A percentile compares a stretch with the other conserved stretches of the same genome.
phyloP scores from a whole-genome alignment of 148 eudicot genomes.

The Fagopyrum tataricum region DNA sequence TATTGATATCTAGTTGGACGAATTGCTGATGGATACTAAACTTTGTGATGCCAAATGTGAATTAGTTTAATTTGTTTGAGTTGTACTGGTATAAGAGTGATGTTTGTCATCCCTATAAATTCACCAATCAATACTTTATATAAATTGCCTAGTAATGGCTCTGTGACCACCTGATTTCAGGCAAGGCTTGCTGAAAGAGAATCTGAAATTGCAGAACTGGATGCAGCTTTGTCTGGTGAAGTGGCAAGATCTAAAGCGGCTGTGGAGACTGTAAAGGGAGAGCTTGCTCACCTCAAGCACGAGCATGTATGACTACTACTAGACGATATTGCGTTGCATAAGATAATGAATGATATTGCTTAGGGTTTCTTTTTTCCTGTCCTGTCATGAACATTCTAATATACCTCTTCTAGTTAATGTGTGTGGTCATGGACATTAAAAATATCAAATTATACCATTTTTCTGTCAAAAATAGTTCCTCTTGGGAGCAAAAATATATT shows the following conservation, averaged over 20 bases:
- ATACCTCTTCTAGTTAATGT: neutral
- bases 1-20: neutral
- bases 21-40: neutral
- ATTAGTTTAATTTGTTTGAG: neutral
- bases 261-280: constrained; percentile 77
- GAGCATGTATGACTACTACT: constrained; percentile 58
- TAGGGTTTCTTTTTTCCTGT: neutral
- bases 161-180: constrained; percentile 29
- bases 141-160: constrained; percentile 2
- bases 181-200: constrained; percentile 72
- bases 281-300: constrained; percentile 55
- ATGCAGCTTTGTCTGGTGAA: constrained; percentile 94
- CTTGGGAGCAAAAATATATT: neutral
- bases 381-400: neutral
- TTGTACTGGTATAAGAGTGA: neutral
- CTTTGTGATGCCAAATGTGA: neutral
- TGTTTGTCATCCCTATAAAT: neutral
- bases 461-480: neutral
- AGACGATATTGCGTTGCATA: neutral
- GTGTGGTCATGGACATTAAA: neutral
- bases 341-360: too few species aligned
- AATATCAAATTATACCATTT: neutral
- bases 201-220: constrained; percentile 93
- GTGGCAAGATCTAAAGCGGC: constrained; percentile 89
- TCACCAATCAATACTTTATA: neutral